Base-by-base conservation (phyloP, 2,329 filamentous ascomycete species). In the Grosmannia huntii region DNA sequence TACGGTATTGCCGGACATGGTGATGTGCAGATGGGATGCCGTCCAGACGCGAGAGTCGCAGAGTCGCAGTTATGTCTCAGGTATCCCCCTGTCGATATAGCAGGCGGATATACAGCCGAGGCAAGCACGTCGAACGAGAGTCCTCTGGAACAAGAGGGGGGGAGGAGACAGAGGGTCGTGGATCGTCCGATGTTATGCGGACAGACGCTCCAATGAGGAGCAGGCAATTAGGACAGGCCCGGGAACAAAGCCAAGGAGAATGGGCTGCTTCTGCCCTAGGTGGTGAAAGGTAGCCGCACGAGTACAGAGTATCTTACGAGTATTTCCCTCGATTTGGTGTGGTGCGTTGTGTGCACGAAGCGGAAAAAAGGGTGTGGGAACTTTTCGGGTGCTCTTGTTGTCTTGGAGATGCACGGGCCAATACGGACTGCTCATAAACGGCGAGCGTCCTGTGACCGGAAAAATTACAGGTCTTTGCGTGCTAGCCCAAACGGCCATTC, bases 1-100 rank as follows among this genome's bases (percentile, higher is more conserved):
- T 72, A 85, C 77, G 60, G 85, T 88, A 68, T 77, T 78, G 68
- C 74, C 75, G 60, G 79, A 81, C 78, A 82, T 81, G 68, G 69
- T 68, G 54, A 69, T 54, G 44, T 28, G 44, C 21, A 23, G 46
- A 44, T 44, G 16, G 41, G 41, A 44, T n/a, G 16, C 19, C 19
- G 41, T 44, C 41, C 41, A 44, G 41, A 44, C 41, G 7, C 41
- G 19, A 16, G 36, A 38, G 36, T 38, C 6, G 36, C 41, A 44
- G 21, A 27, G 48, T 50, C 38, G 55, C 41, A 58, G 28, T 11
- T 33, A 28, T 53, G 50, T 53, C 50, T 27, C 50, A 33, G 25
- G 23, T 55, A 38, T 14, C 21, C 49, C 50, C 50, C 56, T 53
- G 56, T 58, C 51, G 44, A 53, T 33, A 19, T 31, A 9, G 16